phyloP scores from a whole-genome alignment of 1,139 yeast genomes.

The Candida sp. region DNA sequence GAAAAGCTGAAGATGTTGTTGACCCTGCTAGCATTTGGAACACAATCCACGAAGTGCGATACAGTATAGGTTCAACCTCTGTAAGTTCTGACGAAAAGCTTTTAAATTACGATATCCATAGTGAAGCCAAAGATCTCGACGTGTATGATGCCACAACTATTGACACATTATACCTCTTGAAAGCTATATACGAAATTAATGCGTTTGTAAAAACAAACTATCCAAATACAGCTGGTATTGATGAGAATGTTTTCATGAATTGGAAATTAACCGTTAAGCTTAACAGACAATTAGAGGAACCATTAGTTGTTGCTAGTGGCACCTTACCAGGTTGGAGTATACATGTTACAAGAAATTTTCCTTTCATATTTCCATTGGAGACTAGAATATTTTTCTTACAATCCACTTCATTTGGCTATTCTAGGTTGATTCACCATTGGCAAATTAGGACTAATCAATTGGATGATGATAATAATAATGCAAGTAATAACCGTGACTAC shows the following conservation, averaged over 20 bases:
- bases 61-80: slow-evolving; percentile 32
- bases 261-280: slow-evolving; percentile 85
- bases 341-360: slow-evolving; percentile 65
- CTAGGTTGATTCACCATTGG: slow-evolving; percentile 82
- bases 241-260: slow-evolving; percentile 57
- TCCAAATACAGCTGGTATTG: slow-evolving; percentile 16
- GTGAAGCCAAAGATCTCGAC: slow-evolving; percentile 30
- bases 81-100: slow-evolving; percentile 12
- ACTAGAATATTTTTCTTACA: slow-evolving; percentile 77
- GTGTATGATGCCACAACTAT: slow-evolving; percentile 44
- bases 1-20: slow-evolving; percentile 34
- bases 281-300: slow-evolving; percentile 86
- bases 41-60: slow-evolving; percentile 50
- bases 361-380: slow-evolving; percentile 84
- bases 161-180: slow-evolving; percentile 53
- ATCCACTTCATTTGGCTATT: slow-evolving; percentile 89
- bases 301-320: slow-evolving; percentile 84
- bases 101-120: slow-evolving; percentile 11
- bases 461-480: slow-evolving; percentile 18
- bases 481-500: slow-evolving; percentile 8
- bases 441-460: slow-evolving; percentile 51
- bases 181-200: slow-evolving; percentile 50
- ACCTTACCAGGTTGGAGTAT: slow-evolving; percentile 86
- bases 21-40: slow-evolving; percentile 58
- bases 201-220: slow-evolving; percentile 22